Evolutionary conservation across 1,284 basidiomycete species (phyloP).

Genomic region (Anthracocystis panici-leucophaei): DNA sequence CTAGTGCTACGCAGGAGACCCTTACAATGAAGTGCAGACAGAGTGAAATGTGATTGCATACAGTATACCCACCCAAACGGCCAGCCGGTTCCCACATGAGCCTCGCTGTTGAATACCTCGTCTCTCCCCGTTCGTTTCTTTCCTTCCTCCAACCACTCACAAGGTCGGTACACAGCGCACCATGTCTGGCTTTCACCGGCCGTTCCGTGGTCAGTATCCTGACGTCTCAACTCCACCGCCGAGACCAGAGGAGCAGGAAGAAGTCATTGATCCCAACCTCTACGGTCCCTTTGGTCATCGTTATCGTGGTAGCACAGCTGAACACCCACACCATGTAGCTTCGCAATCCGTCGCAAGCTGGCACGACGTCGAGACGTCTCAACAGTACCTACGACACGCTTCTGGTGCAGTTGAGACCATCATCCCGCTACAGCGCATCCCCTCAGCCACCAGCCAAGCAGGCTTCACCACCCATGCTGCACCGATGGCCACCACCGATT

Average conservation of each 20-base stretch:
- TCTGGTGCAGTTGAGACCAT: conserved; percentile 1
- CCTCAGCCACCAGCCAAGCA: conserved; percentile 4
- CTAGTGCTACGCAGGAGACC: too few species aligned
- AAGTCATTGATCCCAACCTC: conserved; percentile 47
- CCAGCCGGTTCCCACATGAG: too few species aligned
- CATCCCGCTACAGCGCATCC: conserved; percentile 21
- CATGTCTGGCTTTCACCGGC: conserved; percentile 33
- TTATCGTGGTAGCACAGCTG: conserved; percentile 13
- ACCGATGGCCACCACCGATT: conserved; percentile 22
- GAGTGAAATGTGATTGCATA: too few species aligned
- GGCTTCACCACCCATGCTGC: conserved; percentile 20
- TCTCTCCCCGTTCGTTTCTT: not conserved
- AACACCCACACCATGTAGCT: not conserved
- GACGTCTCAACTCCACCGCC: not conserved
- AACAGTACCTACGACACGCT: conserved; percentile 21
- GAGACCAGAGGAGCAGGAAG: conserved; percentile 8
- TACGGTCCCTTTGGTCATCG: conserved; percentile 46
- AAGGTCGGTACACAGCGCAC: not conserved
- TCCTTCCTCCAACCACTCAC: too few species aligned
- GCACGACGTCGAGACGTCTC: conserved; percentile 41
- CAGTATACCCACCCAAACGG: too few species aligned
- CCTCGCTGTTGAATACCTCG: not conserved
- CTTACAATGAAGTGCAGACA: too few species aligned
- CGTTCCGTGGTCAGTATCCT: conserved; percentile 12
- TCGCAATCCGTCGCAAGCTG: conserved; percentile 13